Conservation (phyloP, 257 asterid genomes). For the Parsonsia alboflavescens region DNA sequence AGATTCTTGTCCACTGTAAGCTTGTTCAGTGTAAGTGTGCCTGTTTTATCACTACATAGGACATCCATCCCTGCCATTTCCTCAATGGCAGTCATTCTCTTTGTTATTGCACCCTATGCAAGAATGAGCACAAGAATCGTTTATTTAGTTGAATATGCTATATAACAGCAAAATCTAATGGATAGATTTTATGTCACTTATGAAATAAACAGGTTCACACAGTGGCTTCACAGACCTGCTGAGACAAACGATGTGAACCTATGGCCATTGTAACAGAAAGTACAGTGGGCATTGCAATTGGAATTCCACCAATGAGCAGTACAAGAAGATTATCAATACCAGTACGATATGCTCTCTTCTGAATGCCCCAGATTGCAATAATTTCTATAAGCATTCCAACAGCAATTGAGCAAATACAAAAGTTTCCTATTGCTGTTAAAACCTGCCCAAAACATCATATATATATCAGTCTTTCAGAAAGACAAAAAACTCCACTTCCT, state of each 20-base stretch:
- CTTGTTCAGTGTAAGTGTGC: conserved; percentile 38
- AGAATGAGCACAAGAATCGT: conserved; percentile 2
- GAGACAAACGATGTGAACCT: conserved; percentile 36
- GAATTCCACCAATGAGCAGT: conserved; percentile 43
- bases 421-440: conserved; percentile 42
- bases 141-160: not conserved
- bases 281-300: conserved; percentile 44
- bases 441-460: conserved; percentile 21
- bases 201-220: not conserved
- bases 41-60: conserved; percentile 43
- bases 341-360: conserved; percentile 26
- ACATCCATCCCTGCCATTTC: conserved; percentile 53
- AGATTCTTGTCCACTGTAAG: conserved; percentile 34
- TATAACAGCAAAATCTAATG: not conserved
- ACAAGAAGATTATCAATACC: conserved; percentile 41
- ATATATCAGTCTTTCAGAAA: not conserved
- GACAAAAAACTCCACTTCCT: not conserved
- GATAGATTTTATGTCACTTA: not conserved
- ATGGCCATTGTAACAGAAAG: conserved; percentile 40
- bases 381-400: conserved; percentile 35
- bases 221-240: conserved; percentile 20
- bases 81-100: conserved; percentile 44
- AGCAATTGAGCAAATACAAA: conserved; percentile 43
- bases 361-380: conserved; percentile 31
- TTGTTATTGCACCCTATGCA: conserved; percentile 38